Conservation (phyloP, 495 filamentous ascomycete species). For the Aspergillus panamensis region DNA sequence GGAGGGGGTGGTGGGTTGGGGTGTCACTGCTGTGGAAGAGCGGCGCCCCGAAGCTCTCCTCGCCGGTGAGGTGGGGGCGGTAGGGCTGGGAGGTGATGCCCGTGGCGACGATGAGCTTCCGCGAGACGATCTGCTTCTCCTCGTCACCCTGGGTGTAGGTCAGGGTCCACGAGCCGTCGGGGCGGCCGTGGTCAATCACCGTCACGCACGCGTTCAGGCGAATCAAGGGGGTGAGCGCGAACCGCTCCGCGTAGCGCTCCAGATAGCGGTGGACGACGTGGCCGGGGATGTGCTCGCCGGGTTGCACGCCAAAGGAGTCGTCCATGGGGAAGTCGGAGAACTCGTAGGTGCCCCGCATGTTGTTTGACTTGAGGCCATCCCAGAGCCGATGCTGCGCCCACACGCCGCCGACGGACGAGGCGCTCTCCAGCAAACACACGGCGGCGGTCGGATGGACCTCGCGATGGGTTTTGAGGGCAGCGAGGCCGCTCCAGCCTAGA, state of each 20-base stretch:
- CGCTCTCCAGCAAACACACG: constrained; percentile 53
- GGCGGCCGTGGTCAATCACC: constrained; percentile 45
- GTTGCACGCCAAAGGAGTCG: constrained; percentile 54
- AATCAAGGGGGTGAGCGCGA: constrained; percentile 52
- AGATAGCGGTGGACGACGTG: constrained; percentile 63
- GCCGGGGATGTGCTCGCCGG: constrained; percentile 67
- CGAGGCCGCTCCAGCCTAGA: constrained; percentile 58
- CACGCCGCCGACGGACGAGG: constrained; percentile 60
- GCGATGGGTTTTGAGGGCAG: constrained; percentile 56
- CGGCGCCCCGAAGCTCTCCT: constrained; percentile 50
- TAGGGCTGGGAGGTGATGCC: constrained; percentile 64
- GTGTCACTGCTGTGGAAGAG: constrained; percentile 65
- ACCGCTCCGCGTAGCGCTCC: constrained; percentile 56
- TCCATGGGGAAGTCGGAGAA: constrained; percentile 74
- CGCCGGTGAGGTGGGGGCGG: constrained; percentile 48
- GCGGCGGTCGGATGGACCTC: constrained; percentile 49
- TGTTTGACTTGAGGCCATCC: constrained; percentile 63
- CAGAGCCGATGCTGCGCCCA: constrained; percentile 67
- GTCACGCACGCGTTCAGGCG: constrained; percentile 52
- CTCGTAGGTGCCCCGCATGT: constrained; percentile 62
- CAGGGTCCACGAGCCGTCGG: constrained; percentile 41
- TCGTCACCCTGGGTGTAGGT: constrained; percentile 13
- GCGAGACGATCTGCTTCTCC: constrained; percentile 34
- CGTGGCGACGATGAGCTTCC: constrained; percentile 66
- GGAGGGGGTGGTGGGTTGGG: constrained; percentile 35